phyloP scores from a whole-genome alignment of 345 rosid species.

The Euphorbia lathyris region DNA sequence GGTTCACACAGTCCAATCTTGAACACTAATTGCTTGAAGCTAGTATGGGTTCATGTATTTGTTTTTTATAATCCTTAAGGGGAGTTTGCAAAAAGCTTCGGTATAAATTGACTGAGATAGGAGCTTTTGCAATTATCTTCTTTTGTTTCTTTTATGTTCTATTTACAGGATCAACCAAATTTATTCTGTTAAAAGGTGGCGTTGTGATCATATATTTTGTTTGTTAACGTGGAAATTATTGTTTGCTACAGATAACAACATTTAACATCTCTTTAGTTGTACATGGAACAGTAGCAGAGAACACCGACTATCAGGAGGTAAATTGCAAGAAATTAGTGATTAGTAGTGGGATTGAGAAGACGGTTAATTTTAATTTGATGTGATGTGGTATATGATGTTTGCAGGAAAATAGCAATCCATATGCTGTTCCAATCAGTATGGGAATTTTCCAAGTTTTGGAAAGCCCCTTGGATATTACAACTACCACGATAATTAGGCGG shows the following conservation, averaged over 20 bases:
- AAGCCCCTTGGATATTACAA: constrained; percentile 67
- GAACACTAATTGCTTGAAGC: constrained; percentile 7
- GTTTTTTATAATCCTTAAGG: neutral
- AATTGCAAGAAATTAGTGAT: neutral
- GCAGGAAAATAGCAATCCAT: constrained; percentile 63
- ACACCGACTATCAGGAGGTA: constrained; percentile 52
- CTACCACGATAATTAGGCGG: constrained; percentile 65
- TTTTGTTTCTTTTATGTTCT: neutral
- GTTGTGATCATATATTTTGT: neutral
- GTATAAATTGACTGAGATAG: neutral
- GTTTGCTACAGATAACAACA: constrained; percentile 55
- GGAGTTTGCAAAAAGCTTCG: neutral
- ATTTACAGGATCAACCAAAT: neutral
- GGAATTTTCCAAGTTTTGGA: constrained; percentile 62
- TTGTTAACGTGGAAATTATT: constrained; percentile 1
- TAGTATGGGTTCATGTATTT: neutral
- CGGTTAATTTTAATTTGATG: neutral
- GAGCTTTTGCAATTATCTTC: neutral
- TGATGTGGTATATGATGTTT: neutral
- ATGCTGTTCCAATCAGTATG: constrained; percentile 62
- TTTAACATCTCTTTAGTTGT: constrained; percentile 62
- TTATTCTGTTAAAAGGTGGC: neutral
- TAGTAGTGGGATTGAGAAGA: neutral
- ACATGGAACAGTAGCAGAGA: constrained; percentile 71
- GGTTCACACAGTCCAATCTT: neutral